Evolutionary conservation across 1,139 yeast genomes (phyloP).

Genomic region (Blastobotrys capitulatus): DNA sequence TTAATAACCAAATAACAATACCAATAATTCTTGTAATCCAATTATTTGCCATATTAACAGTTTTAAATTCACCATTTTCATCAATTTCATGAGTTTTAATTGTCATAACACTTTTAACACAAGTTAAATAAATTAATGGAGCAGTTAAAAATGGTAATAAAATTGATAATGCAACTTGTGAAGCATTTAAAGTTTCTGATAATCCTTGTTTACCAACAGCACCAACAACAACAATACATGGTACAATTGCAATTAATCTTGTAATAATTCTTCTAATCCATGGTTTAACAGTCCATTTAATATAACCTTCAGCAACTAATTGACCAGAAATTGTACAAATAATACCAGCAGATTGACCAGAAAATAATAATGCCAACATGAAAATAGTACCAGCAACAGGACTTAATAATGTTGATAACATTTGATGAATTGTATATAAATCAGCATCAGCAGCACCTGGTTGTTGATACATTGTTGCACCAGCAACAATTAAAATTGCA

Average conservation of each 20-base stretch:
- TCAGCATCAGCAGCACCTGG: conserved; percentile 68
- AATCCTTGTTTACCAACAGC: conserved; percentile 63
- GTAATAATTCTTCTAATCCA: conserved; percentile 74
- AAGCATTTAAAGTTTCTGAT: conserved; percentile 59
- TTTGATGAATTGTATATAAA: conserved; percentile 59
- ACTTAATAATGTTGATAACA: conserved; percentile 52
- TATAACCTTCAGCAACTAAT: conserved; percentile 77
- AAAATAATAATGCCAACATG: conserved; percentile 66
- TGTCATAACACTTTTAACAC: conserved; percentile 56
- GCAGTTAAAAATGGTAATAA: conserved; percentile 71
- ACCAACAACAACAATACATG: conserved; percentile 54
- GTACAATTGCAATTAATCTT: conserved; percentile 63
- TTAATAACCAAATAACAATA: conserved; percentile 54
- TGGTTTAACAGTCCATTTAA: conserved; percentile 68
- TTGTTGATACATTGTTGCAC: conserved; percentile 57
- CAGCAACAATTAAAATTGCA: conserved; percentile 71
- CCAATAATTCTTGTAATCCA: conserved; percentile 52
- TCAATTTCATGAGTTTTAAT: conserved; percentile 27
- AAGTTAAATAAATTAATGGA: conserved; percentile 71
- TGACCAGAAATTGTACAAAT: conserved; percentile 88
- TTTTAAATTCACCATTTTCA: conserved; percentile 11
- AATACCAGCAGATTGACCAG: conserved; percentile 81
- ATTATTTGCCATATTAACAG: conserved; percentile 49
- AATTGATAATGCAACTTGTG: conserved; percentile 70
- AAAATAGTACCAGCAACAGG: conserved; percentile 74